Base-by-base conservation (phyloP, 306 rosid genomes). In the Lathyrus tuberosus region DNA sequence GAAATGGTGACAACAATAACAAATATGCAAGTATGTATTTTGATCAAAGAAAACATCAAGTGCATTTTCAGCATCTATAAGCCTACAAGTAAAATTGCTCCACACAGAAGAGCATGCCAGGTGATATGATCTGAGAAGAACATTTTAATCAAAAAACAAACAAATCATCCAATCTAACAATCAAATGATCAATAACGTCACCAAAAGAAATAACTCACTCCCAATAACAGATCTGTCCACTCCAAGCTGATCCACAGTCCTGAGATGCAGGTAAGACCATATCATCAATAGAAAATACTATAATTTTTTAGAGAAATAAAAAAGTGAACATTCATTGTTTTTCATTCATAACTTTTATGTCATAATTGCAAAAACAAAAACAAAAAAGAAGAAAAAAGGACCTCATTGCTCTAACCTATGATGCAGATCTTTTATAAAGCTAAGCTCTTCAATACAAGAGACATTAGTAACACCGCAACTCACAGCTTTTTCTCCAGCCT, bases 401-500 rank as follows among this genome's bases (percentile, higher is more conserved):
- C 52, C 43, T 3, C 65, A 16, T 17, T 44, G 63, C 18, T 35
- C 88, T 86, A 62, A 76, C 98, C 91, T 88, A 65, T 54, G 76
- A 80, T 90, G 97, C 78, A 90, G 79, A 37, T 82, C 90, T 88
- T 83, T 88, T 12, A 86, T 76, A 73, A 87, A 85, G 76, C 79
- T 78, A 69, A 94, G 82, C 80, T 94, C 98, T 22, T 85, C 97
- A 77, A 94, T 76, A 72, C 13, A 47, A 10, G 88, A 83, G 5
- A 72, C 94, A 51, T 94, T 90, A 52, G 77, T 64, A 64, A 88
- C 91, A 37, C 98, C 98, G 10, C 98, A 94, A 64, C 92, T 85
- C 56, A 90, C 92, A 44, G 98, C 97, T 78, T 88, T 94, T 66
- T 90, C 98, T 75, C 97, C 98, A 46, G 97, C 98, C 98, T 94